Percentiles rank a stretch among this genome's conserved stretches.
Conservation (phyloP, 2,329 filamentous ascomycete species). For the Trichoderma guizhouense region DNA sequence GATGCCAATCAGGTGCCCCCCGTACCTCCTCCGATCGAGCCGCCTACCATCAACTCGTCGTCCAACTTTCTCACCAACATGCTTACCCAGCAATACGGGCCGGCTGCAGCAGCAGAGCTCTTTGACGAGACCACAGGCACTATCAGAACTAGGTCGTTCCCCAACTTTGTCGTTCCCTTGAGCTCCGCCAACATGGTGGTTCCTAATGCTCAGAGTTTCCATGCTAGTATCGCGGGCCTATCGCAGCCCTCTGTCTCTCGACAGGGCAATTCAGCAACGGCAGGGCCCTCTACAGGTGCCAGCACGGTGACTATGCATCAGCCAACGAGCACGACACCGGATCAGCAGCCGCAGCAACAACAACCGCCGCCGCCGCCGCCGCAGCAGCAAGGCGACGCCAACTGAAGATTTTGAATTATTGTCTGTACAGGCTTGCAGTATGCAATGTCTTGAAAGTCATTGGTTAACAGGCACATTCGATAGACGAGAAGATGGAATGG, state of each 20-base stretch:
- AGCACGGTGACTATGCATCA: slow-evolving; percentile 38
- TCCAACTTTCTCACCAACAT: slow-evolving; percentile 1
- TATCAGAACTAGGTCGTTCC: not conserved
- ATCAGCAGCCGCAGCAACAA: slow-evolving; percentile 20
- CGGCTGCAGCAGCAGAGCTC: slow-evolving; percentile 24
- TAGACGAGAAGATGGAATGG: not conserved
- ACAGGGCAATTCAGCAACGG: slow-evolving; percentile 26
- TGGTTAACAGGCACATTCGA: not conserved
- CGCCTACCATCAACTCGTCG: not conserved
- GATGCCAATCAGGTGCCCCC: slow-evolving; percentile 26
- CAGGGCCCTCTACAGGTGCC: slow-evolving; percentile 29
- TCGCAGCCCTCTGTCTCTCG: slow-evolving; percentile 23
- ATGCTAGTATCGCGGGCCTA: slow-evolving; percentile 33
- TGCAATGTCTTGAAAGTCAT: not conserved
- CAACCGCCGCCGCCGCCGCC: slow-evolving; percentile 17
- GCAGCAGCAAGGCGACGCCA: slow-evolving; percentile 19
- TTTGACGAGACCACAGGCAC: not conserved
- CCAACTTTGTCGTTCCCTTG: slow-evolving; percentile 24
- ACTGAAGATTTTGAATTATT: not conserved
- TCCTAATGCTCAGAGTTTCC: slow-evolving; percentile 1
- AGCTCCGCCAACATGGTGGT: slow-evolving; percentile 20
- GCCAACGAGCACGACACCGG: slow-evolving; percentile 20
- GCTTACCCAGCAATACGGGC: slow-evolving; percentile 19
- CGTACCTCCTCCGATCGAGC: slow-evolving; percentile 27
- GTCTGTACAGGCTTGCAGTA: not conserved